Evolutionary conservation across 495 filamentous ascomycete genomes (phyloP).

Genomic region (Tuber aestivum): DNA sequence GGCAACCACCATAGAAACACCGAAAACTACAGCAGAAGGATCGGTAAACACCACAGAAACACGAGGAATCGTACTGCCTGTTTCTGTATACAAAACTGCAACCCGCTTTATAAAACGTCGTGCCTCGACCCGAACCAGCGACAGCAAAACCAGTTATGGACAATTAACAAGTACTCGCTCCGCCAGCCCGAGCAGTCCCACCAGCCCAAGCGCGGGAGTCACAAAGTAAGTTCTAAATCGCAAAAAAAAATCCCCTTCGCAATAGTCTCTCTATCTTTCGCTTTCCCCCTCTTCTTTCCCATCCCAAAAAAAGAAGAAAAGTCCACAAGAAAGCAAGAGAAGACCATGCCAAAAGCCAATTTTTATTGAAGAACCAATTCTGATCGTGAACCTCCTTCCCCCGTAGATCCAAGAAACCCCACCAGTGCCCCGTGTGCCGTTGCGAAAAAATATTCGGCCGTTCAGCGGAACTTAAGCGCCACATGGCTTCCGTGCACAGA

Average conservation of each 20-base stretch:
- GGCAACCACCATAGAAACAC: too few species aligned
- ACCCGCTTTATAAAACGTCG: neutral
- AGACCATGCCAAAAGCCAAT: neutral
- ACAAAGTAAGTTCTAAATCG: neutral
- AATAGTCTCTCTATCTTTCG: neutral
- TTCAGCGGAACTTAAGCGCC: neutral
- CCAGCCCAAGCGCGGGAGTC: neutral
- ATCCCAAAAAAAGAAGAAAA: neutral
- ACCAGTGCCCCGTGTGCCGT: neutral
- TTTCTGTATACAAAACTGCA: neutral
- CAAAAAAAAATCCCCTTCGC: neutral
- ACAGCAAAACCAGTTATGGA: neutral
- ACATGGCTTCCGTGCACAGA: neutral
- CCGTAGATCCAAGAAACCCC: neutral
- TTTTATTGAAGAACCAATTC: neutral
- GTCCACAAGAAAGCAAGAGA: neutral
- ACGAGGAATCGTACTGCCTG: too few species aligned
- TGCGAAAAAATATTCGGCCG: neutral
- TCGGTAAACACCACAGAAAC: too few species aligned
- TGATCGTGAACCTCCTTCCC: neutral
- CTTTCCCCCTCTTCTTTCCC: neutral
- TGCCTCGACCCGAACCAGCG: neutral
- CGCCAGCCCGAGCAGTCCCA: neutral
- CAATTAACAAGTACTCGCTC: neutral
- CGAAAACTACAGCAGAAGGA: too few species aligned